Percentiles rank a stretch among this genome's conserved stretches.
phyloP scores from a whole-genome alignment of 768 basidiomycete genomes.

The Leucosporidium yakuticum region DNA sequence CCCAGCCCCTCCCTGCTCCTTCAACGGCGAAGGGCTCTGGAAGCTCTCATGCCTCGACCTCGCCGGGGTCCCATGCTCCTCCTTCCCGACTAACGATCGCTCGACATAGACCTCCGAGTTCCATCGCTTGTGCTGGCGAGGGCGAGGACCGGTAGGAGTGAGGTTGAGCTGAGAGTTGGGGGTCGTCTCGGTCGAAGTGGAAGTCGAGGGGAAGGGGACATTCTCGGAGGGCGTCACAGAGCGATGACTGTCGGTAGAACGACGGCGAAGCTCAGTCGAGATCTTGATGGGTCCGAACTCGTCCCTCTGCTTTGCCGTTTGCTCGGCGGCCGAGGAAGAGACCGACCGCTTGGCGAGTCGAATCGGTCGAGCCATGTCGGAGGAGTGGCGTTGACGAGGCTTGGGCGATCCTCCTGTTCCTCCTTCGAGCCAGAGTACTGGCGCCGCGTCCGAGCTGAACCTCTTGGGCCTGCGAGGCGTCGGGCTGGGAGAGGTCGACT shows the following conservation, averaged over 20 bases:
- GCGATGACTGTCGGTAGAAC: background rate
- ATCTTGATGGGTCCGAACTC: constrained; percentile 12
- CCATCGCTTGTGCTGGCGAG: constrained; percentile 31
- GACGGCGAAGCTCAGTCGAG: background rate
- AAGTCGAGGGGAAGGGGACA: constrained; percentile 8
- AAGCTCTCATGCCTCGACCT: constrained; percentile 26
- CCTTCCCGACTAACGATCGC: background rate
- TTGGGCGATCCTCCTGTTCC: background rate
- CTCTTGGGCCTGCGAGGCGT: background rate
- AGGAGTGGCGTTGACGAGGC: background rate
- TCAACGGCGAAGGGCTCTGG: too few relatives aligned
- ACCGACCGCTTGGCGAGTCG: constrained; percentile 11
- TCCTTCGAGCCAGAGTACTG: background rate
- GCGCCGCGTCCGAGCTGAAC: background rate
- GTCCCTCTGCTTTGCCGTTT: constrained; percentile 12
- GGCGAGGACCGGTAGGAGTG: background rate
- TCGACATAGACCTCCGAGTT: constrained; percentile 34
- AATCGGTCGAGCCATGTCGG: background rate
- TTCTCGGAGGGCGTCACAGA: background rate
- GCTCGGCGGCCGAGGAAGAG: constrained; percentile 8
- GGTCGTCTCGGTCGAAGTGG: too few relatives aligned
- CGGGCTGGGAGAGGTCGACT: background rate
- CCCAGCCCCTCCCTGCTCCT: background rate
- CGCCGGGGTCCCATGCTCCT: background rate
- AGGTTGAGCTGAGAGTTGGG: background rate